Conservation (phyloP, 2,329 filamentous ascomycete genomes). For the Conoideocrella luteorostrata region DNA sequence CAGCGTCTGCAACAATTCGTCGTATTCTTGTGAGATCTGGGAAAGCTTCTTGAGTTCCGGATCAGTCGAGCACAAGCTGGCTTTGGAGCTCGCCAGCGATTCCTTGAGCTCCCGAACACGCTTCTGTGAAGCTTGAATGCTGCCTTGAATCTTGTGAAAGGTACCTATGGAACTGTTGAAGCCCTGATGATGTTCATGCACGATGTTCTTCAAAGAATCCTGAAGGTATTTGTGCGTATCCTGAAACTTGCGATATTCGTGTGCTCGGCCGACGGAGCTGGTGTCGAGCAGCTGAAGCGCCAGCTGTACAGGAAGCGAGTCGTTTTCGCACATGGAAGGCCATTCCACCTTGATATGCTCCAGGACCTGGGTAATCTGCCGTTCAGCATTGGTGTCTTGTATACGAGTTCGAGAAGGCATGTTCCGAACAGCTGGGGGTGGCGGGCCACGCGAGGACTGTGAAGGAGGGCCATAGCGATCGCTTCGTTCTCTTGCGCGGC, state of each 20-base stretch:
- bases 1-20: constrained; percentile 78
- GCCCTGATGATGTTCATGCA: constrained; percentile 97
- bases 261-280: constrained; percentile 86
- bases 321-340: constrained; percentile 82
- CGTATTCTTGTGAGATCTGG: constrained; percentile 80
- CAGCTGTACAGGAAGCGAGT: constrained; percentile 88
- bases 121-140: constrained; percentile 81
- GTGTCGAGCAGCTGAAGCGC: constrained; percentile 91
- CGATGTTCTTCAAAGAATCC: constrained; percentile 84
- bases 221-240: constrained; percentile 84
- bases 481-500: constrained; percentile 36
- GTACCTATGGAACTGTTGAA: constrained; percentile 99
- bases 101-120: constrained; percentile 77
- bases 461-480: constrained; percentile 35
- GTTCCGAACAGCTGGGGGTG: constrained; percentile 23
- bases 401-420: constrained; percentile 30
- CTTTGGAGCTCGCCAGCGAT: constrained; percentile 73
- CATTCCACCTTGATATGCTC: constrained; percentile 83
- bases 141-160: constrained; percentile 96
- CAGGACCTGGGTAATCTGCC: constrained; percentile 59
- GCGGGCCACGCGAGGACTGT: constrained; percentile 24
- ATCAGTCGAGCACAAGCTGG: constrained; percentile 75
- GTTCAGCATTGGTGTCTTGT: constrained; percentile 44
- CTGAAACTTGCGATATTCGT: constrained; percentile 80
- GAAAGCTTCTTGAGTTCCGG: constrained; percentile 89